Conservation (phyloP, 306 rosid genomes). For the Rosa multiflora region DNA sequence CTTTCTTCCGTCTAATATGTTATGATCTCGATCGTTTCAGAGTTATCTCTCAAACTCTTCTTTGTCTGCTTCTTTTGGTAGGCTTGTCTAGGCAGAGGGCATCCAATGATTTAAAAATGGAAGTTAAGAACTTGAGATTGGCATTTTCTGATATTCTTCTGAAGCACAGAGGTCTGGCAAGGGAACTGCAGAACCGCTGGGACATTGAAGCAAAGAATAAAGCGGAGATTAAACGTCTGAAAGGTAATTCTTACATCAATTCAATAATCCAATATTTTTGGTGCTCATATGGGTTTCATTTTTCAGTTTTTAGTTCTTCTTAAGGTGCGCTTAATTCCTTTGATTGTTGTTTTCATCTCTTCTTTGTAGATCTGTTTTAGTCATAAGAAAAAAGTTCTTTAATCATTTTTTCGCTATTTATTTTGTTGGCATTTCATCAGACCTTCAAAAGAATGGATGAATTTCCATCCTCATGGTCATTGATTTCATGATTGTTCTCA, state of each 20-base stretch:
- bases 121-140: conserved; percentile 64
- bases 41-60: conserved; percentile 24
- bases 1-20: conserved; percentile 6
- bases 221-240: conserved; percentile 52
- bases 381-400: background rate
- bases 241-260: conserved; percentile 45
- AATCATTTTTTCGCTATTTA: background rate
- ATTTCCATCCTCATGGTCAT: background rate
- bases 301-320: background rate
- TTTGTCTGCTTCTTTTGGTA: conserved; percentile 43
- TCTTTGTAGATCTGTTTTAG: background rate
- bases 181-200: conserved; percentile 53
- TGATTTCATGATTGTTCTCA: conserved; percentile 18
- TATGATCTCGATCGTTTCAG: conserved; percentile 13
- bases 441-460: background rate
- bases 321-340: background rate
- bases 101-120: conserved; percentile 39
- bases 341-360: background rate
- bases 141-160: conserved; percentile 55
- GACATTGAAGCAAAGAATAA: conserved; percentile 68
- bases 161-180: conserved; percentile 61
- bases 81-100: conserved; percentile 53
- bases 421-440: background rate
- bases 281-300: background rate
- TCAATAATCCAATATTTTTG: background rate